Percentiles rank a stretch among this genome's conserved stretches.
Conservation (phyloP, 1,284 basidiomycete genomes). For the Apiotrichum laibachii region DNA sequence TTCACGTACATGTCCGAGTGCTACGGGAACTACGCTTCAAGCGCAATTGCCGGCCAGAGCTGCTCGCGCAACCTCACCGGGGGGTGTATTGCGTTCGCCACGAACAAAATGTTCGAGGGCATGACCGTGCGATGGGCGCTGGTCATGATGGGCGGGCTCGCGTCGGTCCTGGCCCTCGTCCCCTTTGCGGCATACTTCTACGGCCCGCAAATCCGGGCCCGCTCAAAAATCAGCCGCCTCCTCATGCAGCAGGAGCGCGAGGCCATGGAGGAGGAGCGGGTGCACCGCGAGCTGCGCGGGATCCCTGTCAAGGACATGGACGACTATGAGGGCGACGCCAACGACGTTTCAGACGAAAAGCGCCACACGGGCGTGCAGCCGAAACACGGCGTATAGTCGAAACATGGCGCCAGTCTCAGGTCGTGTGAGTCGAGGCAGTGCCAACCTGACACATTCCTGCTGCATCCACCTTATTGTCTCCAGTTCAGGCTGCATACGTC, state of each 20-base stretch:
- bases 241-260: constrained; percentile 44
- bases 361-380: no score
- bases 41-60: constrained; percentile 27
- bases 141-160: constrained; percentile 18
- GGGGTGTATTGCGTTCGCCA: constrained; percentile 23
- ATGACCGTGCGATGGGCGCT: constrained; percentile 20
- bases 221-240: constrained; percentile 35
- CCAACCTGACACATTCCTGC: no score
- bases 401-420: no score
- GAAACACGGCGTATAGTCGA: no score
- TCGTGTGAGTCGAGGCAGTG: no score
- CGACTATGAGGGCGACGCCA: constrained; percentile 11
- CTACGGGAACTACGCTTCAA: constrained; percentile 29
- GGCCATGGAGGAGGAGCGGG: constrained; percentile 28
- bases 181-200: constrained; percentile 44
- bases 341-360: neutral
- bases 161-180: constrained; percentile 29
- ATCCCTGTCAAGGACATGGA: constrained; percentile 8
- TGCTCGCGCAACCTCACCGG: constrained; percentile 31
- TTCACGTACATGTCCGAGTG: constrained; percentile 36
- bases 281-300: constrained; percentile 8
- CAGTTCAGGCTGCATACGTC: no score
- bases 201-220: constrained; percentile 40
- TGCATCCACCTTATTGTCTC: no score
- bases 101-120: constrained; percentile 17